Base-by-base conservation (phyloP, 1,284 basidiomycete genomes). In the Rhizopogon parksii region DNA sequence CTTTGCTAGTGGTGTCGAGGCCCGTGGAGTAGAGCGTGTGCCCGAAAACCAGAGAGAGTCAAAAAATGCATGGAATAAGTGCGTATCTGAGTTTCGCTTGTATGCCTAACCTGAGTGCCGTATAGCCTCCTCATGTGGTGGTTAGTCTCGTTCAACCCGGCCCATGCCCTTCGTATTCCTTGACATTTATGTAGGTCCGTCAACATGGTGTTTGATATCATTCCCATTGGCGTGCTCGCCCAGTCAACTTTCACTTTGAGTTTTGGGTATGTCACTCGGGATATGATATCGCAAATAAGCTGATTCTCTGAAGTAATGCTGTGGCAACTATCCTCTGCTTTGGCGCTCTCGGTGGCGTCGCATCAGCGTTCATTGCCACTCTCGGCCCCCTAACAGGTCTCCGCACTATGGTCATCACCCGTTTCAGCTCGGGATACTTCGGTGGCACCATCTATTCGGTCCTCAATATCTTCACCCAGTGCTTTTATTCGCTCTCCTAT, bases 341-440 rank as follows among this genome's bases (percentile, higher is more conserved):
- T 50, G 65, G 66, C 45, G 67, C 71, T 15, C 60, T 78, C 4
- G 75, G 75, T 4, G 65, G 65, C 6, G 47, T 71, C 45, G 52
- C 68, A 17, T 72, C 72, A 0, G 75, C 76, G 0, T 80, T 79
- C 59, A 74, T 81, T 46, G 76, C 80, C 11, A 79, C 72, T 1
- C 71, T 85, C n/a, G 83, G 83, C 0, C 81, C 82, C 1, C 66
- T 70, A 55, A 77, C 78, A 0, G 83, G 83, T 6, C 62, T 85
- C 46, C 71, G 83, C 4, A 83, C 82, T 0, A 84, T 86, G 78
- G 60, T 77, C 49, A 76, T 78, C 52, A 66, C 71, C 3, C 70
- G 80, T 1, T 82, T 74, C 57, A 76, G 75, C 50, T 78, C 78
- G 2, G 82, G 80, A 4, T 82, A 78, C 57, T 59, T 77, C 36